Percentiles rank a stretch among this genome's conserved stretches.
phyloP scores from a whole-genome alignment of 805 yeast species.

The Ogataea populi-albae region DNA sequence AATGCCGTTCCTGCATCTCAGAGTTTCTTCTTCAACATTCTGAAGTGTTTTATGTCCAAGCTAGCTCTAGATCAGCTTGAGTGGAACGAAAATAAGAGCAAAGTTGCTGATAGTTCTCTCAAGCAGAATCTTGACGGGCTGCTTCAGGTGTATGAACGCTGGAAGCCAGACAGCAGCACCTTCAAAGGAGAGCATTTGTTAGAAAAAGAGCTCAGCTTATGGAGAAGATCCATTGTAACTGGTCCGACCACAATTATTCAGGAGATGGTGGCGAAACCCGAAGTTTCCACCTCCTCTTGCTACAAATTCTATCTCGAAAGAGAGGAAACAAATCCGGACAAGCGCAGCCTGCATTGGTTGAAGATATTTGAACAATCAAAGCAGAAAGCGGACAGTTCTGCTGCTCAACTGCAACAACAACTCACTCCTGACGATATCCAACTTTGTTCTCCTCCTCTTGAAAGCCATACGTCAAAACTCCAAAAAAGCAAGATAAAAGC shows the following conservation, averaged over 20 bases:
- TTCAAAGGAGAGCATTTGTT: conserved; percentile 15
- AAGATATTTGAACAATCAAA: conserved; percentile 20
- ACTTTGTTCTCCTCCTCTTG: conserved; percentile 1
- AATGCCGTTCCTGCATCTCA: conserved; percentile 5
- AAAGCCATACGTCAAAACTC: conserved; percentile 2
- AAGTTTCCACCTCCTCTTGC: conserved; percentile 8
- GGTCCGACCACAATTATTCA: conserved; percentile 16
- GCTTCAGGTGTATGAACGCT: conserved; percentile 14
- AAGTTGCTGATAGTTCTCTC: background rate
- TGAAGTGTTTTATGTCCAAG: conserved; percentile 15
- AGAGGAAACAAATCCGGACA: conserved; percentile 4
- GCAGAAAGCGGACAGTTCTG: no score
- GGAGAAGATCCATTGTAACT: conserved; percentile 13
- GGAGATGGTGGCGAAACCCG: conserved; percentile 2
- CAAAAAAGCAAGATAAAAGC: conserved; percentile 3
- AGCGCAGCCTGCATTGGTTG: conserved; percentile 17
- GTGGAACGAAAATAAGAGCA: conserved; percentile 3
- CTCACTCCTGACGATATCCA: conserved; percentile 6
- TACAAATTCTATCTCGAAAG: conserved; percentile 17
- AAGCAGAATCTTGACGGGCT: conserved; percentile 8
- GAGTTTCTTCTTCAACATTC: conserved; percentile 11
- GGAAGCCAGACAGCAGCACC: conserved; percentile 17
- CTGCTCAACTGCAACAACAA: no score
- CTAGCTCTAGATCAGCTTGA: conserved; percentile 18
- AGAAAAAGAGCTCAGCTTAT: conserved; percentile 17